A percentile compares a stretch with the other conserved stretches of the same genome.
Evolutionary conservation across 305 asterid genomes (phyloP).

Genomic region (Coffea humblotiana): DNA sequence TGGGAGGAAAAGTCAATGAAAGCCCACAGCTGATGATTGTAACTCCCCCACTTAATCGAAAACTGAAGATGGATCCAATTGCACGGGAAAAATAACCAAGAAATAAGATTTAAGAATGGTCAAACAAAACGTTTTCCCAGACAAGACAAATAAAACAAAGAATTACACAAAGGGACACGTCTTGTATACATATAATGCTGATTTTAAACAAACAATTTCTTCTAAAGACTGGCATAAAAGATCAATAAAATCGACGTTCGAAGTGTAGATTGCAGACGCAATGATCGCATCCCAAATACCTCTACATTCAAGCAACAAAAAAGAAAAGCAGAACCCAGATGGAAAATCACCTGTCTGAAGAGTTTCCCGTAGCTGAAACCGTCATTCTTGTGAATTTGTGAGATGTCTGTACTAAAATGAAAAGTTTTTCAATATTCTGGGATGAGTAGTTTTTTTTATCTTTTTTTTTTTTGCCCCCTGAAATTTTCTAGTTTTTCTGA

Average conservation of each 20-base stretch:
- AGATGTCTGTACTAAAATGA: not conserved
- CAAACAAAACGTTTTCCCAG: not conserved
- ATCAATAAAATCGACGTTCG: not conserved
- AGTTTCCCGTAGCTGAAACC: constrained; percentile 10
- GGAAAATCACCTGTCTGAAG: constrained; percentile 6
- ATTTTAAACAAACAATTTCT: not conserved
- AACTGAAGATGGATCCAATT: not conserved
- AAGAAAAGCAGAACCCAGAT: not conserved
- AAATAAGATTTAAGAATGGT: not conserved
- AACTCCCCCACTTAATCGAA: not conserved
- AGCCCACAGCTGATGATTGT: not conserved
- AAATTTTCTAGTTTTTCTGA: not conserved
- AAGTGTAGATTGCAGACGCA: not conserved
- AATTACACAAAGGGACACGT: not conserved
- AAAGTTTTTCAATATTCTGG: not conserved
- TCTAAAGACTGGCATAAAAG: not conserved
- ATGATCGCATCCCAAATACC: too few species aligned
- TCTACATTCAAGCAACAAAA: too few species aligned
- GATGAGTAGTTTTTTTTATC: not conserved
- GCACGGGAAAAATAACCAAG: not conserved
- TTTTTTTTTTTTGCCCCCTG: too few species aligned
- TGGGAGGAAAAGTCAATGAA: not conserved
- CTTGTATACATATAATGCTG: not conserved
- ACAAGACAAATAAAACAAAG: not conserved
- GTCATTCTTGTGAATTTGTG: not conserved